Conservation (phyloP, 352 stramenopile genomes). For the Globisporangium splendens region DNA sequence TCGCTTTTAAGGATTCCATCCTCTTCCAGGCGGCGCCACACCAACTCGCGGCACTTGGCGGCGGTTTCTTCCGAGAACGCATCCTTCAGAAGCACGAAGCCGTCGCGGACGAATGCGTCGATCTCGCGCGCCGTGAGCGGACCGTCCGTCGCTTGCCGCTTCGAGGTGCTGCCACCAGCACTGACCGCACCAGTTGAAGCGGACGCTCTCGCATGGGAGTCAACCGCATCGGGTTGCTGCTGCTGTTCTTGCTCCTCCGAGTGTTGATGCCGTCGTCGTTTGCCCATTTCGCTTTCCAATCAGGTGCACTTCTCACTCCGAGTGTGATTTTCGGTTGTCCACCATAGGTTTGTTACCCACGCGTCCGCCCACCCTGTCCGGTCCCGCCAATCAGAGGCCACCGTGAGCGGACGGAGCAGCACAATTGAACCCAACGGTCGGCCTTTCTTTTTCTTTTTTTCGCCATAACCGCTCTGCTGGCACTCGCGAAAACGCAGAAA, state of each 20-base stretch:
- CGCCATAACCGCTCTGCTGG: not conserved
- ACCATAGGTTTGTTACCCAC: conserved; percentile 9
- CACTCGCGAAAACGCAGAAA: conserved; percentile 7
- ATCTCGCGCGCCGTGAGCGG: conserved; percentile 33
- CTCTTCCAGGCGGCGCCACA: conserved; percentile 33
- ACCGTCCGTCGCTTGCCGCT: conserved; percentile 5
- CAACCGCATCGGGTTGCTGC: too few relatives aligned
- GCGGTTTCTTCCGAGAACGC: conserved; percentile 49
- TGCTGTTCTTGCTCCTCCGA: not conserved
- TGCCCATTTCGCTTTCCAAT: conserved; percentile 1
- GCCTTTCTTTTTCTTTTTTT: not conserved
- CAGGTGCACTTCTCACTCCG: not conserved
- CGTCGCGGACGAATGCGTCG: conserved; percentile 54
- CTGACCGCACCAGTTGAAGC: not conserved
- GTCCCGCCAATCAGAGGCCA: not conserved
- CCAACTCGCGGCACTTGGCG: conserved; percentile 37
- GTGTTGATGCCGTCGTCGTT: conserved; percentile 4
- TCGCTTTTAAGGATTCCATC: conserved; percentile 38
- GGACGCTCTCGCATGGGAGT: not conserved
- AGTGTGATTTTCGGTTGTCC: conserved; percentile 1
- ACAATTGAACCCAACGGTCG: conserved; percentile 12
- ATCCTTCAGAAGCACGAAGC: conserved; percentile 59
- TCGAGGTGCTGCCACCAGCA: not conserved
- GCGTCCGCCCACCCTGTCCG: not conserved
- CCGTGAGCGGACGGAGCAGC: not conserved